Evolutionary conservation across 306 rosid species (phyloP).

Genomic region (Coriaria nepalensis): DNA sequence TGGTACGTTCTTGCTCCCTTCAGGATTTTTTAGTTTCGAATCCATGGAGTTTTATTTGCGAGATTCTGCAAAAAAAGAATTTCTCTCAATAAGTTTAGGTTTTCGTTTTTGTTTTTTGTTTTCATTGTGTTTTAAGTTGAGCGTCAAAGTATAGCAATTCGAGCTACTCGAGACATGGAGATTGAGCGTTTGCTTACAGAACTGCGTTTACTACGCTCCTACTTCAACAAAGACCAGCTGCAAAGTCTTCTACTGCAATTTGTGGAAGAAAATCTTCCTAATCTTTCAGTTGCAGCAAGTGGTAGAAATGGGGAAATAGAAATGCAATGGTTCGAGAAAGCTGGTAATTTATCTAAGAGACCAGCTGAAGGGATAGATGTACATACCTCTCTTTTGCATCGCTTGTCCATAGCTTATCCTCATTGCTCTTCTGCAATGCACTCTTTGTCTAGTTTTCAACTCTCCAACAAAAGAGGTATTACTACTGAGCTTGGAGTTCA

Average conservation of each 20-base stretch:
- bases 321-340: conserved; percentile 31
- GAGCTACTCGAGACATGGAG: conserved; percentile 71
- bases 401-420: conserved; percentile 50
- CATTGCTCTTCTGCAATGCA: conserved; percentile 33
- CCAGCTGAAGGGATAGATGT: conserved; percentile 22
- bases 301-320: conserved; percentile 29
- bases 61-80: too few species aligned
- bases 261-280: conserved; percentile 40
- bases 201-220: conserved; percentile 49
- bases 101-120: background rate
- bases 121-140: conserved; percentile 26
- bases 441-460: conserved; percentile 41
- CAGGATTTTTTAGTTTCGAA: too few species aligned
- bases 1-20: conserved; percentile 18
- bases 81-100: too few species aligned
- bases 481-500: background rate
- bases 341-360: conserved; percentile 16
- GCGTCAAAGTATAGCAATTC: conserved; percentile 48
- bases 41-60: too few species aligned
- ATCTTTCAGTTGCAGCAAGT: conserved; percentile 28
- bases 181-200: conserved; percentile 49
- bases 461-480: conserved; percentile 49
- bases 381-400: conserved; percentile 39
- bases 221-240: conserved; percentile 44
- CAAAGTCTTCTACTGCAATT: conserved; percentile 32